phyloP scores from a whole-genome alignment of 1,284 basidiomycete species.

The Prillingera fragicola region DNA sequence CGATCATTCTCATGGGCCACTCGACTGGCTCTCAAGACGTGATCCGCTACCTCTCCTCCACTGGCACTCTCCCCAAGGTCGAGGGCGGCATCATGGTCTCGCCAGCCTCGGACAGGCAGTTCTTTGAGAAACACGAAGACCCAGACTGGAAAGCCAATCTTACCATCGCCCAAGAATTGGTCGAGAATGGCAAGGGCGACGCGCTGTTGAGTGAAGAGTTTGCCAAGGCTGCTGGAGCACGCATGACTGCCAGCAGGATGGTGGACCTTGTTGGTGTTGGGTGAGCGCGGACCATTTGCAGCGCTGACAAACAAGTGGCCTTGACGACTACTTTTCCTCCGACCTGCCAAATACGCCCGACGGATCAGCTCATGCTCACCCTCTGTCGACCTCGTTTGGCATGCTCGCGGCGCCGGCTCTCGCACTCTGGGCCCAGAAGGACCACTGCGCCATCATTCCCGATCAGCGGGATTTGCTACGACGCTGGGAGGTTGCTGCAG shows the following conservation, averaged over 20 bases:
- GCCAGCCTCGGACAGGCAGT: conserved; percentile 41
- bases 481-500: conserved; percentile 9
- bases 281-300: conserved; percentile 18
- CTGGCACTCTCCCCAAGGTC: conserved; percentile 13
- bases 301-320: conserved; percentile 30
- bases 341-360: conserved; percentile 29
- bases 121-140: conserved; percentile 14
- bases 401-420: conserved; percentile 32
- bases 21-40: conserved; percentile 47
- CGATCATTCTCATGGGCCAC: conserved; percentile 41
- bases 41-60: conserved; percentile 34
- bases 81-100: conserved; percentile 45
- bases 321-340: conserved; percentile 46
- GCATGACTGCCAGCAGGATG: conserved; percentile 33
- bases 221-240: conserved; percentile 20
- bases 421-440: conserved; percentile 34
- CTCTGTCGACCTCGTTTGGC: conserved; percentile 40
- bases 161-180: conserved; percentile 20
- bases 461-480: conserved; percentile 9
- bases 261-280: conserved; percentile 33
- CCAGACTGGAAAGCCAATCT: conserved; percentile 11
- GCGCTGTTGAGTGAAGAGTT: conserved; percentile 25
- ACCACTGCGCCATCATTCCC: conserved; percentile 24
- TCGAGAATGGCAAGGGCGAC: conserved; percentile 29
- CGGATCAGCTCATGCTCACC: conserved; percentile 23